phyloP scores from a whole-genome alignment of 768 basidiomycete species.

The Leucocoprinus sp. region DNA sequence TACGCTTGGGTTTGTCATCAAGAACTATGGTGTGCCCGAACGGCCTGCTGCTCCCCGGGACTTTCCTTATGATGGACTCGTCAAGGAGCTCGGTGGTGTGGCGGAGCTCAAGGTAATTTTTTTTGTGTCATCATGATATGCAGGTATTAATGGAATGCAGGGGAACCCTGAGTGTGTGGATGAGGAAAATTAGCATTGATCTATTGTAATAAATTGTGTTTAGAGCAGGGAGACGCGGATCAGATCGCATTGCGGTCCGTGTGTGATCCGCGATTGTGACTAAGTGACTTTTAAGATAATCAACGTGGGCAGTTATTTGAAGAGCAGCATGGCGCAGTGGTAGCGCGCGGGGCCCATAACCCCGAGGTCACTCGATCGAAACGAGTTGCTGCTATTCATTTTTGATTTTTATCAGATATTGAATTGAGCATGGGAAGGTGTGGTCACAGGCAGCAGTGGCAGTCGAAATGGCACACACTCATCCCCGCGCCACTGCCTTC shows the following conservation, averaged over 20 bases:
- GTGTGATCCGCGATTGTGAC: too few species aligned
- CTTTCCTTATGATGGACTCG: conserved; percentile 71
- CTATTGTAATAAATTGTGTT: background rate
- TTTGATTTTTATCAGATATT: conserved; percentile 4
- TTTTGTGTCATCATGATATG: background rate
- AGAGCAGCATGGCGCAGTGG: conserved; percentile 52
- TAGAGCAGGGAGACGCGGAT: too few species aligned
- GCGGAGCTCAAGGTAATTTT: conserved; percentile 68
- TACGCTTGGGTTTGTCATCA: conserved; percentile 51
- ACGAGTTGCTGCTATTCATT: conserved; percentile 45
- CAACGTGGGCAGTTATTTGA: background rate
- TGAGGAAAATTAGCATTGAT: conserved; percentile 17
- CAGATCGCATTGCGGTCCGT: too few species aligned
- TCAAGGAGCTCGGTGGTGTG: conserved; percentile 69
- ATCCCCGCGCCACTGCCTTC: conserved; percentile 55
- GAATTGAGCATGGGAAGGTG: background rate
- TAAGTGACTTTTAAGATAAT: too few species aligned
- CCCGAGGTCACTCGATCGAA: conserved; percentile 61
- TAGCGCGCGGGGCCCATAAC: conserved; percentile 54
- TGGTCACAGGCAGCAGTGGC: too few species aligned
- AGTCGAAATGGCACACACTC: conserved; percentile 22
- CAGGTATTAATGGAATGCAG: conserved; percentile 22
- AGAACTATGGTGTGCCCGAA: conserved; percentile 47
- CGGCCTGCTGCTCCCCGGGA: conserved; percentile 61
- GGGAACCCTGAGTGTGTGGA: conserved; percentile 45